Evolutionary conservation across 768 basidiomycete species (phyloP).

Genomic region (Naganishia friedmannii): DNA sequence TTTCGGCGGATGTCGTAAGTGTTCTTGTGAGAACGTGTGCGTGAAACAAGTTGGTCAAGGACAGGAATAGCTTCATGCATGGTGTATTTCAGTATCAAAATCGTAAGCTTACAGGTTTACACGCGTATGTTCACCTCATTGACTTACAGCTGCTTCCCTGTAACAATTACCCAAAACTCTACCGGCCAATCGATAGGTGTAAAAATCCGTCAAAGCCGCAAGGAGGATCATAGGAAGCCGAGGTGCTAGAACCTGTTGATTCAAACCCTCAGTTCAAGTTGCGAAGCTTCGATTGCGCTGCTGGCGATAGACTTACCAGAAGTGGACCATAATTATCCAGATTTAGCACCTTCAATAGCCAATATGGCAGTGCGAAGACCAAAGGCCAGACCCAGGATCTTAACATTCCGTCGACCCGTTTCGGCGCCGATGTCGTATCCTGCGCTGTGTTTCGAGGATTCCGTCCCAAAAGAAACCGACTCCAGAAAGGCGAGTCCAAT

Average conservation of each 20-base stretch:
- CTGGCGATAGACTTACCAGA: conserved; percentile 57
- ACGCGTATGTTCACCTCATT: not conserved
- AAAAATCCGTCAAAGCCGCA: conserved; percentile 77
- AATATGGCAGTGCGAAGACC: conserved; percentile 75
- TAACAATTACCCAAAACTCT: conserved; percentile 62
- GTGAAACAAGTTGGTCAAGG: conserved; percentile 83
- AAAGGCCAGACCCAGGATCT: conserved; percentile 64
- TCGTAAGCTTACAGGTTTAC: conserved; percentile 4
- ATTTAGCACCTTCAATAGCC: conserved; percentile 61
- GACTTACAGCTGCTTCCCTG: conserved; percentile 64
- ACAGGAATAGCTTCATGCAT: conserved; percentile 66
- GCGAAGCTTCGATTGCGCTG: not conserved
- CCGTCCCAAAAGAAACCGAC: not conserved
- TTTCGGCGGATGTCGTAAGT: conserved; percentile 88
- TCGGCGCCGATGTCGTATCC: not conserved
- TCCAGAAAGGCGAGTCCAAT: conserved; percentile 1
- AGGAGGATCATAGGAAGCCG: conserved; percentile 70
- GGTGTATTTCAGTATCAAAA: conserved; percentile 8
- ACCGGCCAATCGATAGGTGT: conserved; percentile 63
- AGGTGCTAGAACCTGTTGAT: conserved; percentile 67
- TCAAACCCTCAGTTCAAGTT: not conserved
- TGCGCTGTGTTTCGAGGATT: no score
- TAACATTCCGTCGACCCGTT: conserved; percentile 37
- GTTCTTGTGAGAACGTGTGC: conserved; percentile 78
- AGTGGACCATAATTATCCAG: conserved; percentile 62